Evolutionary conservation across 257 asterid species (phyloP), one percentile per base, ranked within the genome.

Genomic region (Apocynum venetum): DNA sequence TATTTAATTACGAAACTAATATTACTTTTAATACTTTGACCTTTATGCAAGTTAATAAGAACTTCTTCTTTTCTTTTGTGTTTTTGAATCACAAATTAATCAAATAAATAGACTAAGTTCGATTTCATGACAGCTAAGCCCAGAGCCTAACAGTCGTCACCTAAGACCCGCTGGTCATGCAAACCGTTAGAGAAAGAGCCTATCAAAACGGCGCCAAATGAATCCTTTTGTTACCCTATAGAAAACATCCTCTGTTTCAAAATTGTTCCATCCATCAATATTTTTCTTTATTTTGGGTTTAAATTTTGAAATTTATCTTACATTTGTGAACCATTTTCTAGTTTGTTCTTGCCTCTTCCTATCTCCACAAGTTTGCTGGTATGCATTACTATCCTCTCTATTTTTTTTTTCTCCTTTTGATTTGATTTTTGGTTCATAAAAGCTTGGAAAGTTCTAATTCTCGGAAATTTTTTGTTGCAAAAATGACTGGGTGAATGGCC

Each of bases 171-270:
- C 47, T 49, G 60, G 47, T 71, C 46, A 31, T n/a, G 59, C 59
- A 48, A 49, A 71, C 43, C 2, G 57, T 71, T 71, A n/a, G 6
- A 3, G 38, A 47, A 46, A 46, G 52, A 10, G 7, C 13, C 46
- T 49, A 71, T n/a, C 14, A 31, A n/a, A 71, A 71, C 74, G 41
- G 41, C 59, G 74, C 59, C 74, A 71, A 71, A 35, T 11, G 60
- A 49, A 41, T 67, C n/a, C 72, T 19, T 2, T 9, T 15, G 72
- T 52, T 35, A 66, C 72, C 51, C 44, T 71, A 9, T 1, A 49
- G 55, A 35, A 49, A 20, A 11, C 10, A 11, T 49, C 44, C 31
- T 1, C 44, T 25, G 59, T 25, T 48, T 71, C 75, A 71, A 12
- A 46, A 49, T 47, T 43, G 0, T 71, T 71, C 61, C 61, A 3